Evolutionary conservation across 2,329 filamentous ascomycete genomes (phyloP), one percentile per base, ranked within the genome.

Genomic region (Setomelanomma holmii): DNA sequence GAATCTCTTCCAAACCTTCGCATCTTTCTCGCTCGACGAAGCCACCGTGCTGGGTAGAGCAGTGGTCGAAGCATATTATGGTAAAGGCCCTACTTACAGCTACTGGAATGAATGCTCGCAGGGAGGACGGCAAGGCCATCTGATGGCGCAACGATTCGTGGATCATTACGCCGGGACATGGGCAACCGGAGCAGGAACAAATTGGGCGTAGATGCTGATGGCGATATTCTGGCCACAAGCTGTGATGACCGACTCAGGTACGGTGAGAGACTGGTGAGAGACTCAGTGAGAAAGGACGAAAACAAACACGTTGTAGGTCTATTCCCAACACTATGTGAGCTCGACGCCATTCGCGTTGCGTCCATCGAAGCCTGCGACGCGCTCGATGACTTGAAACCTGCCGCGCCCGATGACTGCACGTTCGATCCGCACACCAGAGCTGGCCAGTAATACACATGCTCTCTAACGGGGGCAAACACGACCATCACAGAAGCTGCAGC

Each of bases 21-120:
- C 67, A 0, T 69, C 62, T 0, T 56, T 66, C 1, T 53, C 69
- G 5, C 38, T 78, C 1, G 59, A 72, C 14, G 75, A 77, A 30
- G 51, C 55, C 7, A 43, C 55, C 3, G 52, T 55, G 6, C 56
- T 75, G 16, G 68, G 64, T 0, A 76, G 75, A 54, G 40, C 53
- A 11, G 48, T 61, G 23, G 56, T 56, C 10, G 44, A 61, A 8
- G 45, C 49, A 20, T 75, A 63, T 54, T 76, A 76, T 45, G 66
- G 69, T 1, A 42, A 53, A 39, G 34, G 47, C 16, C 64, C 68
- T 0, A 51, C 52, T 27, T 61, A 67, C 38, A 71, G 68, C n/a
- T 74, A 74, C 47, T 74, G 49, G 71, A 69, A 50, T 59, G 70
- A 22, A 34, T 72, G 34, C n/a, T 61, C 51, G 3, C 45, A 46